A percentile compares a stretch with the other conserved stretches of the same genome.
These are phyloP conservation scores for Verticillium klebahnii DNA, from an alignment of 2,329 filamentous ascomycete species.

Conservation along the genomic window DNA sequence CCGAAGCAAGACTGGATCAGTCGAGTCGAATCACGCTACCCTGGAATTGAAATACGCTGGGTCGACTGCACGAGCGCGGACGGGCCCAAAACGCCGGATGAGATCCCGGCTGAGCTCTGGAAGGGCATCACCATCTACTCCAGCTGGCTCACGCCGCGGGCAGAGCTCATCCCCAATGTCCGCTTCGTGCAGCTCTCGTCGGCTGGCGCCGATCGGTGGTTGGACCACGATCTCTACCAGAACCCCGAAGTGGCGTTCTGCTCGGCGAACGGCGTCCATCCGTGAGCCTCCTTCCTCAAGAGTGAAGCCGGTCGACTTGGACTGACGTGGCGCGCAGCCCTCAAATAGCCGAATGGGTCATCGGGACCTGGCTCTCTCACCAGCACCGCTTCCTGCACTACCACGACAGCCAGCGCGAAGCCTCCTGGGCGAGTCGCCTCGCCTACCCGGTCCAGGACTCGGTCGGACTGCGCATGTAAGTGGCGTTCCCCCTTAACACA, in stretches of 20 bases:
- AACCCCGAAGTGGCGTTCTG: constrained; percentile 31
- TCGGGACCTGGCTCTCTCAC: constrained; percentile 44
- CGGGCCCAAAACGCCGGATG: constrained; percentile 14
- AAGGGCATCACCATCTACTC: constrained; percentile 36
- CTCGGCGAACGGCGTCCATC: constrained; percentile 35
- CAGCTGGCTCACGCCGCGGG: constrained; percentile 24
- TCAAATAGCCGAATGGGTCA: constrained; percentile 54
- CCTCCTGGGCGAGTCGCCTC: constrained; percentile 34
- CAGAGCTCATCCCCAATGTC: constrained; percentile 26
- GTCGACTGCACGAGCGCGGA: constrained; percentile 13
- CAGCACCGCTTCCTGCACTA: constrained; percentile 42
- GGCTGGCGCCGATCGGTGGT: constrained; percentile 39
- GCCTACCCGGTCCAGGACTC: constrained; percentile 32
- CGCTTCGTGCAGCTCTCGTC: constrained; percentile 40
- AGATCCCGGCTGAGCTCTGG: constrained; percentile 25
- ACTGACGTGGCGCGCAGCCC: constrained; percentile 29
- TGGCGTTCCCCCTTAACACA: background rate
- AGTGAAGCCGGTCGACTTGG: background rate
- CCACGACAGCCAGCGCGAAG: constrained; percentile 36
- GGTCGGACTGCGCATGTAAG: constrained; percentile 45
- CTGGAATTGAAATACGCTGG: constrained; percentile 33
- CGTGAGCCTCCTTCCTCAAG: constrained; percentile 23
- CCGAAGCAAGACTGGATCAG: constrained; percentile 29
- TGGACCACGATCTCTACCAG: constrained; percentile 25
- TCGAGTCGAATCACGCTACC: constrained; percentile 25